phyloP scores from a whole-genome alignment of 73 alveolate species.

The Paraurostyla sp. region DNA sequence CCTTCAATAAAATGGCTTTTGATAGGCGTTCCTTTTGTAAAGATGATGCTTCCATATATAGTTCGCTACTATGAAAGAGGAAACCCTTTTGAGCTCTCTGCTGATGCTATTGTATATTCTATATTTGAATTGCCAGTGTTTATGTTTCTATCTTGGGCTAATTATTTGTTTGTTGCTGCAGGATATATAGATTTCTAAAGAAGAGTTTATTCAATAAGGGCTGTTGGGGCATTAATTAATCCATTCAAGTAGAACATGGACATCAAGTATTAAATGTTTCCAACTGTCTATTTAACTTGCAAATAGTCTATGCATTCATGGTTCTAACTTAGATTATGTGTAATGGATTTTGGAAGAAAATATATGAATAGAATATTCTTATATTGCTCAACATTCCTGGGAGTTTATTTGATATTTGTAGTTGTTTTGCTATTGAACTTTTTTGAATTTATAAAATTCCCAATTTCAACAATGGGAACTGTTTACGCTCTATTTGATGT shows the following conservation, averaged over 20 bases:
- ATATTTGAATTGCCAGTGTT: neutral
- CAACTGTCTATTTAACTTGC: slow-evolving; percentile 30
- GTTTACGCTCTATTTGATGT: neutral
- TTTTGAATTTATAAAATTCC: slow-evolving; percentile 1
- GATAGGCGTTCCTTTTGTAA: neutral
- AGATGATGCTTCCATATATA: neutral
- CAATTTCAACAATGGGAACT: neutral
- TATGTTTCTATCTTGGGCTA: neutral
- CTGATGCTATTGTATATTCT: neutral
- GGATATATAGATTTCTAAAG: slow-evolving; percentile 49
- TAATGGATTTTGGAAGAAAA: slow-evolving; percentile 57
- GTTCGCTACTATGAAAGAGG: neutral
- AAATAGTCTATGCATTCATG: slow-evolving; percentile 22
- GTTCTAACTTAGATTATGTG: slow-evolving; percentile 31
- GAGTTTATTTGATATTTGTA: neutral
- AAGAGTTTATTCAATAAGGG: neutral
- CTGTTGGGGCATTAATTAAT: slow-evolving; percentile 23
- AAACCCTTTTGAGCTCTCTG: neutral
- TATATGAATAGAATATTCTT: slow-evolving; percentile 42
- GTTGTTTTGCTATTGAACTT: neutral
- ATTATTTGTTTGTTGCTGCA: slow-evolving; percentile 31
- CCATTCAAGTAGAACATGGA: slow-evolving; percentile 12
- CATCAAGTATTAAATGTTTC: slow-evolving; percentile 15
- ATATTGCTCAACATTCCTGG: slow-evolving; percentile 49
- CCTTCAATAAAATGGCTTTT: neutral